phyloP scores from a whole-genome alignment of 805 yeast genomes.

The Ogataea parapolymorpha region DNA sequence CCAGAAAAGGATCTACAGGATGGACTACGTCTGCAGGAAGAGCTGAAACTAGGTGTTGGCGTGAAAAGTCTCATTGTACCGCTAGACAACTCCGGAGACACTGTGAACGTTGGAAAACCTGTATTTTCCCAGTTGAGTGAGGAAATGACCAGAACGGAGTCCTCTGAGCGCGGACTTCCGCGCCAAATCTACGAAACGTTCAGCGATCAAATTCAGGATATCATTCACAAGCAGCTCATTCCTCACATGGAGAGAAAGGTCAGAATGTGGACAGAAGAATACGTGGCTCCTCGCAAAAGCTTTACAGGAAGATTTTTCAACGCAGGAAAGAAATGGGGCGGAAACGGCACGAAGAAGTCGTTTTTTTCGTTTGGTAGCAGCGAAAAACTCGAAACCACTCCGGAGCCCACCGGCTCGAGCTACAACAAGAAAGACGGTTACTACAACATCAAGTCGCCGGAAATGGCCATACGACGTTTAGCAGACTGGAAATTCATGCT shows the following conservation, averaged over 20 bases:
- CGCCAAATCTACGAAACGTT: slow-evolving; percentile 28
- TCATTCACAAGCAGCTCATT: slow-evolving; percentile 48
- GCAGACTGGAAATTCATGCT: slow-evolving; percentile 93
- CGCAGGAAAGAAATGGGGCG: slow-evolving; percentile 57
- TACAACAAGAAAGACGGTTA: slow-evolving; percentile 53
- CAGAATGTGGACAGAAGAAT: slow-evolving; percentile 81
- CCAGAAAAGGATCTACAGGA: slow-evolving; percentile 42
- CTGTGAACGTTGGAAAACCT: slow-evolving; percentile 28
- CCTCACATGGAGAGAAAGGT: slow-evolving; percentile 87
- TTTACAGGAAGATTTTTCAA: slow-evolving; percentile 65
- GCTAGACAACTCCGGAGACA: slow-evolving; percentile 6
- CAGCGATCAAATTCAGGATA: slow-evolving; percentile 41
- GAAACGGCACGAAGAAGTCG: slow-evolving; percentile 30
- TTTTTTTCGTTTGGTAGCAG: slow-evolving; percentile 32
- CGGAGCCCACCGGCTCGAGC: slow-evolving; percentile 7
- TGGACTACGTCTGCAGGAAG: slow-evolving; percentile 31
- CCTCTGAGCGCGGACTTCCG: slow-evolving; percentile 10
- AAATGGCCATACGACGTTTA: slow-evolving; percentile 70
- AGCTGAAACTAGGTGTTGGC: slow-evolving; percentile 23
- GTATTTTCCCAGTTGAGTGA: slow-evolving; percentile 43
- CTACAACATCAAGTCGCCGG: slow-evolving; percentile 62
- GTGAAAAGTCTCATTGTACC: slow-evolving; percentile 22
- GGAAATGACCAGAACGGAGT: slow-evolving; percentile 31
- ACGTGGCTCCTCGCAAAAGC: slow-evolving; percentile 72
- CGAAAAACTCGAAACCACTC: slow-evolving; percentile 6